phyloP scores from a whole-genome alignment of 805 yeast species.

The Brettanomyces custersianus region DNA sequence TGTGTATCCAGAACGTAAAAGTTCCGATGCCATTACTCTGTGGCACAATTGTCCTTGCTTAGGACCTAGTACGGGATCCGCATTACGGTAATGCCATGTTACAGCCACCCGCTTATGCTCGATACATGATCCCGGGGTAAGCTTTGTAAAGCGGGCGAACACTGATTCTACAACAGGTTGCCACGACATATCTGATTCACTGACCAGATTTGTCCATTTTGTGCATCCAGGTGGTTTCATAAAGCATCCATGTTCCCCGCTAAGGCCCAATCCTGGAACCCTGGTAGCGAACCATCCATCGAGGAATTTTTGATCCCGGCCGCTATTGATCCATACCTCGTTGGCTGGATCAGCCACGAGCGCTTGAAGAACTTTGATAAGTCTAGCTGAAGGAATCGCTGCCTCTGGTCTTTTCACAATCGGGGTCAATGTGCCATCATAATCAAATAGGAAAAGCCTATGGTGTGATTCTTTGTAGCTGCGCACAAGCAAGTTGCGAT shows the following conservation, averaged over 20 bases:
- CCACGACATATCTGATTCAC: slow-evolving; percentile 87
- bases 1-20: slow-evolving; percentile 34
- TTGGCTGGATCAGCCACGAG: slow-evolving; percentile 71
- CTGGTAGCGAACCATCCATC: slow-evolving; percentile 79
- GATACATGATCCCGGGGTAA: slow-evolving; percentile 82
- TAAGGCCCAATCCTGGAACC: slow-evolving; percentile 59
- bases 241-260: slow-evolving; percentile 98
- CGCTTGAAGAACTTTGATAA: slow-evolving; percentile 48
- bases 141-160: slow-evolving; percentile 67
- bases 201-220: slow-evolving; percentile 81
- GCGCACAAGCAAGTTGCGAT: slow-evolving; percentile 53
- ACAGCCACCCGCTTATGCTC: slow-evolving; percentile 89
- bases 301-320: slow-evolving; percentile 86
- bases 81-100: slow-evolving; percentile 95
- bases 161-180: slow-evolving; percentile 71
- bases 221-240: slow-evolving; percentile 59
- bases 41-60: slow-evolving; percentile 75
- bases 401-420: slow-evolving; percentile 97
- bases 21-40: slow-evolving; percentile 48
- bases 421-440: slow-evolving; percentile 96
- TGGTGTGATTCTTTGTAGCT: slow-evolving; percentile 51
- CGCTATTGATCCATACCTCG: slow-evolving; percentile 91
- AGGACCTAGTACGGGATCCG: slow-evolving; percentile 89
- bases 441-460: slow-evolving; percentile 83
- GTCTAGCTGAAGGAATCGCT: slow-evolving; percentile 81